phyloP scores from a whole-genome alignment of 257 asterid genomes.

The Rehmannia glutinosa region DNA sequence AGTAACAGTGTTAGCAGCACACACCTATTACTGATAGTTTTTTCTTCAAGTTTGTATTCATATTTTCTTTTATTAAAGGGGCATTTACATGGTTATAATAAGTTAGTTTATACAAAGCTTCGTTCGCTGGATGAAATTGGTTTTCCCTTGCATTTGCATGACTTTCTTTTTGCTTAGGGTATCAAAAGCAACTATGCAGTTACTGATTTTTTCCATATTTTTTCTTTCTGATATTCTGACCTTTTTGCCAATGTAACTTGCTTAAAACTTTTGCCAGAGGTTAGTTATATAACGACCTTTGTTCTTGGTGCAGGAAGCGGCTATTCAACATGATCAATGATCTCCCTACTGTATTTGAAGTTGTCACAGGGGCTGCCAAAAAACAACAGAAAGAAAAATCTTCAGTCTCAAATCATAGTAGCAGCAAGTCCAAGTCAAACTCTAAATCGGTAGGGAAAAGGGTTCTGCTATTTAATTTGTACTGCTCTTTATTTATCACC shows the following conservation, averaged over 20 bases:
- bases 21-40: background rate
- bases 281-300: conserved; percentile 4
- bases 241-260: background rate
- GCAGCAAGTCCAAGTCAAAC: conserved; percentile 60
- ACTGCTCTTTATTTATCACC: background rate
- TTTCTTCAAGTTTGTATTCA: background rate
- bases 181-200: too few relatives aligned
- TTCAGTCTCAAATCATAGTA: conserved; percentile 44
- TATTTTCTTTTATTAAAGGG: too few relatives aligned
- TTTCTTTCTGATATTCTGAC: background rate
- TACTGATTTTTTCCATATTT: too few relatives aligned
- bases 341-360: conserved; percentile 77
- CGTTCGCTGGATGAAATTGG: background rate
- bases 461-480: background rate
- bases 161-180: background rate
- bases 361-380: conserved; percentile 60
- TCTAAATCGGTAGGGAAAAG: conserved; percentile 40
- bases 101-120: background rate
- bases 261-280: background rate
- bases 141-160: background rate
- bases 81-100: too few relatives aligned
- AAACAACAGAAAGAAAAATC: conserved; percentile 70
- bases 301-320: conserved; percentile 48
- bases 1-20: background rate
- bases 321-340: conserved; percentile 83